phyloP scores from a whole-genome alignment of 345 rosid genomes.

The Eucalyptus urophylla region DNA sequence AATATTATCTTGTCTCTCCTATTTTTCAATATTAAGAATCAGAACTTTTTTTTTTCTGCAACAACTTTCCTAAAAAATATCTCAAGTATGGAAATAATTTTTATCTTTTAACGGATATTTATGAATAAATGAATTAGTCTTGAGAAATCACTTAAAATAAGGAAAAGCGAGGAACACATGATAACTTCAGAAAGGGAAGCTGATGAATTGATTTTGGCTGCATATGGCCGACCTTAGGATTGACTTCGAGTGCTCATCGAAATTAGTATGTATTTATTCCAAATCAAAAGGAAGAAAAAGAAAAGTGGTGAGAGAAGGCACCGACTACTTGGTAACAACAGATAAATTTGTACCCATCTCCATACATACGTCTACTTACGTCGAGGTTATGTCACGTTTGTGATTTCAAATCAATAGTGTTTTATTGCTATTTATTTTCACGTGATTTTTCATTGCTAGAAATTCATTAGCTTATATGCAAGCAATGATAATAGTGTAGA shows the following conservation, averaged over 20 bases:
- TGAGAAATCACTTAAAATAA: background rate
- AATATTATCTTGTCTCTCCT: background rate
- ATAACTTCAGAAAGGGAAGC: background rate
- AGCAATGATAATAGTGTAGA: background rate
- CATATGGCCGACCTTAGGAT: background rate
- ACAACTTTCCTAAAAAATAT: background rate
- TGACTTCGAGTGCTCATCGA: background rate
- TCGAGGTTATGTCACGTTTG: background rate
- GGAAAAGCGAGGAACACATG: background rate
- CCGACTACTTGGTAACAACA: background rate
- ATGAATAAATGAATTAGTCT: background rate
- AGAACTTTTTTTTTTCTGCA: background rate
- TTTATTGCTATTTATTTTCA: background rate
- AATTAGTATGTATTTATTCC: background rate
- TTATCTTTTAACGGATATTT: background rate
- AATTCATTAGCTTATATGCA: background rate
- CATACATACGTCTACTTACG: background rate
- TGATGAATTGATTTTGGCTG: background rate
- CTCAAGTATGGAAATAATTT: background rate
- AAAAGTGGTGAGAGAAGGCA: background rate
- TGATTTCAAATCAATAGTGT: background rate
- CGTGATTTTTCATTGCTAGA: background rate
- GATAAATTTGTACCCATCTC: background rate
- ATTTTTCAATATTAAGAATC: background rate
- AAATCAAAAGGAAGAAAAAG: background rate